phyloP scores from a whole-genome alignment of 148 eudicot species.

The Oxyria digyna region DNA sequence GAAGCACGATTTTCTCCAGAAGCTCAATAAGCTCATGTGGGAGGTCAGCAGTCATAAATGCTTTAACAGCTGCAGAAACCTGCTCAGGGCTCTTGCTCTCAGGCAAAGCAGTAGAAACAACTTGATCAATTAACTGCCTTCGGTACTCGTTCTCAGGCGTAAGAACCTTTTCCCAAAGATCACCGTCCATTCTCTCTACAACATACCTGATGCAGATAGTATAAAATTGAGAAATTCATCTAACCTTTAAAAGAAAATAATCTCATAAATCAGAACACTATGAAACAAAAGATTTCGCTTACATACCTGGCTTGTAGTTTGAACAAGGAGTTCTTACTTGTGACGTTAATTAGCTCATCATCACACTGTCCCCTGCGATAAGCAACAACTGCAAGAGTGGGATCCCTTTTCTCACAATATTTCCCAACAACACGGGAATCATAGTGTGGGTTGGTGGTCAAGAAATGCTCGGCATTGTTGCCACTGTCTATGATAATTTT shows the following conservation, averaged over 20 bases:
- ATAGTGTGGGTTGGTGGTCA: slow-evolving; percentile 88
- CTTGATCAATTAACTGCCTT: slow-evolving; percentile 95
- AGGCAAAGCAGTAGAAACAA: slow-evolving; percentile 97
- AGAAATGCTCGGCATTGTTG: slow-evolving; percentile 94
- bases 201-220: slow-evolving; percentile 46
- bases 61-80: slow-evolving; percentile 99
- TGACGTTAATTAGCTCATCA: slow-evolving; percentile 86
- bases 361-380: slow-evolving; percentile 97
- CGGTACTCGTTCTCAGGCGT: slow-evolving; percentile 85
- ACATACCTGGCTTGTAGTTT: slow-evolving; percentile 79
- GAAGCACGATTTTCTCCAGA: slow-evolving; percentile 94
- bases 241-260: neutral
- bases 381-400: slow-evolving; percentile 96
- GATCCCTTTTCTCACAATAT: slow-evolving; percentile 98
- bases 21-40: slow-evolving; percentile 97
- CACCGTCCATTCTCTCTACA: slow-evolving; percentile 93
- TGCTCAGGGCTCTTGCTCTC: slow-evolving; percentile 99
- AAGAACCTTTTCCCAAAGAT: slow-evolving; percentile 88
- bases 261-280: neutral
- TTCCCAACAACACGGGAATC: slow-evolving; percentile 98
- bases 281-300: slow-evolving; percentile 4
- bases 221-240: neutral
- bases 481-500: slow-evolving; percentile 95
- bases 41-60: slow-evolving; percentile 97
- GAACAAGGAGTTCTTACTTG: slow-evolving; percentile 87